Evolutionary conservation across 306 rosid genomes (phyloP).

Genomic region (Malus sieversii): DNA sequence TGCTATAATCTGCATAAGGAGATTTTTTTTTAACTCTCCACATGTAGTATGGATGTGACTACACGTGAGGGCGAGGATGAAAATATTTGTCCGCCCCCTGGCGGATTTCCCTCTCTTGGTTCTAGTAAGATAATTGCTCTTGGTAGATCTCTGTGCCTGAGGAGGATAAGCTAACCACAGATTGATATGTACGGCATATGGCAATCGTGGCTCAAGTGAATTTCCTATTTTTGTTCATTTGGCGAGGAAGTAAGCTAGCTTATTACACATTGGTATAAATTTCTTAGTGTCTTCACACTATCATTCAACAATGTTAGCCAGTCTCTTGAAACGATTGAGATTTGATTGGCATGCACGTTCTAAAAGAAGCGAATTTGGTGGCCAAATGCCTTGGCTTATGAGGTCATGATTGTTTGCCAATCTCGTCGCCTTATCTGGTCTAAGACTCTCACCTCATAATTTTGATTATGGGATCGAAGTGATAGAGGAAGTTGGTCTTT

Average conservation of each 20-base stretch:
- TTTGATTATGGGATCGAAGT: not conserved
- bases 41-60: not conserved
- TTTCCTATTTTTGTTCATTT: not conserved
- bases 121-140: not conserved
- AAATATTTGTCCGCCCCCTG: not conserved
- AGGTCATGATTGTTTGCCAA: not conserved
- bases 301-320: not conserved
- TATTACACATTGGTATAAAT: not conserved
- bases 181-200: not conserved
- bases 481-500: not conserved
- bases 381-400: not conserved
- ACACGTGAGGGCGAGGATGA: not conserved
- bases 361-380: not conserved
- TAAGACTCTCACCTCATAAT: not conserved
- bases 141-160: not conserved
- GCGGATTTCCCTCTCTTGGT: not conserved
- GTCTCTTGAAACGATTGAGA: not conserved
- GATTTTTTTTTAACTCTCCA: not conserved
- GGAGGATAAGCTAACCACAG: not conserved
- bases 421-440: not conserved
- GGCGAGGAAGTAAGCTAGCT: not conserved
- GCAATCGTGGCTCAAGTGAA: not conserved
- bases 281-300: not conserved
- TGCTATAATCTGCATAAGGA: not conserved
- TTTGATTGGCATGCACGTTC: not conserved